Conservation (phyloP, 768 basidiomycete species). For the Dentipellis sp. region DNA sequence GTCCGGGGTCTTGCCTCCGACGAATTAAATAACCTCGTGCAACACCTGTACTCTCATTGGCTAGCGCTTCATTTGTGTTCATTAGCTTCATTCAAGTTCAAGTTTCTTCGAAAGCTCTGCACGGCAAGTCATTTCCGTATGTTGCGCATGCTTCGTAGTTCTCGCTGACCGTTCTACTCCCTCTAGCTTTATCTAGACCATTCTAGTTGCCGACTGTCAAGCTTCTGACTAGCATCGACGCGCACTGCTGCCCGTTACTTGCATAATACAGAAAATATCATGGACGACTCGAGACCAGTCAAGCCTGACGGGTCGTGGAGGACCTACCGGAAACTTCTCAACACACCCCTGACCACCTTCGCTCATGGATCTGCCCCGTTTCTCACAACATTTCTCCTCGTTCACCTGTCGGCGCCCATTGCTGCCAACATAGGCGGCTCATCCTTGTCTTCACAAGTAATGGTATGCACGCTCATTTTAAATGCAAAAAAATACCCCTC, state of each 20-base stretch:
- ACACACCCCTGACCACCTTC: constrained; percentile 38
- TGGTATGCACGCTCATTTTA: neutral
- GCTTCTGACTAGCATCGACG: too few relatives aligned
- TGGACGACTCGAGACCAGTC: too few relatives aligned
- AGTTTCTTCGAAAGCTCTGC: neutral
- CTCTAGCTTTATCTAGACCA: too few relatives aligned
- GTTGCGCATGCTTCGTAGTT: neutral
- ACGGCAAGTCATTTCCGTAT: neutral
- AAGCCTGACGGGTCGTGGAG: neutral
- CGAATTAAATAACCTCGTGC: too few relatives aligned
- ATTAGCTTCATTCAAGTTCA: neutral
- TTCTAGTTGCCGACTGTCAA: too few relatives aligned
- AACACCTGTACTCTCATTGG: neutral
- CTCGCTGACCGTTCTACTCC: too few relatives aligned
- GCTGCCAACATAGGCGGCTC: constrained; percentile 46
- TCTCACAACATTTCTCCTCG: constrained; percentile 62
- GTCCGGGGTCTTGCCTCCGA: neutral
- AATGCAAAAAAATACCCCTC: neutral
- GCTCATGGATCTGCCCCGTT: constrained; percentile 70
- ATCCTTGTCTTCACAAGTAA: constrained; percentile 2
- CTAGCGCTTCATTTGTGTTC: neutral
- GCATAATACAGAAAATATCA: too few relatives aligned
- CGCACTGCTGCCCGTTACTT: too few relatives aligned
- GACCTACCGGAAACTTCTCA: constrained; percentile 2
- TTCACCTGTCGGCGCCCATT: constrained; percentile 74